Evolutionary conservation across 805 yeast species (phyloP).

Genomic region (Lipomyces kockii): DNA sequence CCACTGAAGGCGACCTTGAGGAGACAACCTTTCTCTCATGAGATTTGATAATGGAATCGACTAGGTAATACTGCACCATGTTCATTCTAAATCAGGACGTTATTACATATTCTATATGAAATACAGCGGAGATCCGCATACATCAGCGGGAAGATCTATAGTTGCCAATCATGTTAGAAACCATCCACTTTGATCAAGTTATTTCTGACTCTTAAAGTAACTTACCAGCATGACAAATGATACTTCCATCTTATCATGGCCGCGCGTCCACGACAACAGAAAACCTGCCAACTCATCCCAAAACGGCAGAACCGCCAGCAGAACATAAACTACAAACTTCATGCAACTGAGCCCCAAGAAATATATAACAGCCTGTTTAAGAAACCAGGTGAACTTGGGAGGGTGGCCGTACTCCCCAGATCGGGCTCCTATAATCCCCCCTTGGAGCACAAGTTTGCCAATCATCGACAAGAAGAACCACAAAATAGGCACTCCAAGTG

Average conservation of each 20-base stretch:
- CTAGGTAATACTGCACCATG: slow-evolving; percentile 57
- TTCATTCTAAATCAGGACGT: slow-evolving; percentile 44
- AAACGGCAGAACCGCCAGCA: slow-evolving; percentile 65
- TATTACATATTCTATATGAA: background rate
- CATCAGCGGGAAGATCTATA: slow-evolving; percentile 45
- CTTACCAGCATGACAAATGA: slow-evolving; percentile 84
- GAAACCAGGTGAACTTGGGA: slow-evolving; percentile 61
- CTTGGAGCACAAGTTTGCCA: slow-evolving; percentile 48
- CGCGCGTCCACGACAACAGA: slow-evolving; percentile 81
- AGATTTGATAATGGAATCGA: slow-evolving; percentile 64
- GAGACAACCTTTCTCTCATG: slow-evolving; percentile 41
- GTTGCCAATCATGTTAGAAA: background rate
- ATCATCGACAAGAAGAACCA: slow-evolving; percentile 63
- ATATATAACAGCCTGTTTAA: slow-evolving; percentile 74
- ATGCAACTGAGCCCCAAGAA: slow-evolving; percentile 64
- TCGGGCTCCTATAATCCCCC: slow-evolving; percentile 50
- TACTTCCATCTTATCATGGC: slow-evolving; percentile 80
- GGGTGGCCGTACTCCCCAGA: slow-evolving; percentile 72
- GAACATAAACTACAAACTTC: slow-evolving; percentile 62
- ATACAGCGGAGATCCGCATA: slow-evolving; percentile 15
- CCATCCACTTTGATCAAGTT: background rate
- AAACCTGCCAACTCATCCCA: slow-evolving; percentile 73
- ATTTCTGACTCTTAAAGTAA: slow-evolving; percentile 52
- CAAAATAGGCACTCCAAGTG: slow-evolving; percentile 86
- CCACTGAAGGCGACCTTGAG: background rate